Conservation (phyloP, 1,284 basidiomycete genomes). For the Lentinula novae-zelandiae region DNA sequence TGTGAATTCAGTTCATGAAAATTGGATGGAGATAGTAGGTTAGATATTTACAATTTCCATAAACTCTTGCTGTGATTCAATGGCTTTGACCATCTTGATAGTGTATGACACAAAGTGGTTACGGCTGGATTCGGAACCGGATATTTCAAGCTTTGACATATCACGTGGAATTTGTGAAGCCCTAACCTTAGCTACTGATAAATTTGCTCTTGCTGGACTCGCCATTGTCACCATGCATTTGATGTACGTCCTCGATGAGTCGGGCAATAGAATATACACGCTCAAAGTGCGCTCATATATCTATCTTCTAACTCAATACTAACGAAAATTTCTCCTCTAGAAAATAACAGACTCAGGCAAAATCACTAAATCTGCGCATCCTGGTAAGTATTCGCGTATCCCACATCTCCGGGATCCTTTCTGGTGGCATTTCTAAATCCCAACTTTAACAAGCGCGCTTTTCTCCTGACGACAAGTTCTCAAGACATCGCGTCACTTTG, state of each 20-base stretch:
- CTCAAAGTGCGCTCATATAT: constrained; percentile 63
- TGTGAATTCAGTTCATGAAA: not conserved
- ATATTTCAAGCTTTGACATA: not conserved
- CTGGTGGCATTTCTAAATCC: not conserved
- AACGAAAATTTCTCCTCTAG: constrained; percentile 34
- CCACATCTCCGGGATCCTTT: not conserved
- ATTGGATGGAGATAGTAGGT: not conserved
- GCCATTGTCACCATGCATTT: constrained; percentile 60
- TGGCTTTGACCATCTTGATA: constrained; percentile 18
- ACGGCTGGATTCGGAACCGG: not conserved
- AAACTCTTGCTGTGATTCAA: constrained; percentile 55
- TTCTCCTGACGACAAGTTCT: constrained; percentile 98
- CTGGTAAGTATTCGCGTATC: constrained; percentile 53
- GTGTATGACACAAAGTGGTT: not conserved
- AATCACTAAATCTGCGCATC: constrained; percentile 92
- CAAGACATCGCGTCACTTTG: constrained; percentile 90
- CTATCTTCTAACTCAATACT: constrained; percentile 10
- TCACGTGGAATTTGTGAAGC: not conserved
- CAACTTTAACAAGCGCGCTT: constrained; percentile 69
- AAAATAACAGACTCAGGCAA: constrained; percentile 80
- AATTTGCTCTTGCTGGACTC: no score
- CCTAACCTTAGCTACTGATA: not conserved
- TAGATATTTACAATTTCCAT: constrained; percentile 38
- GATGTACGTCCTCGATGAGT: constrained; percentile 85
- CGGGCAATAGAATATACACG: constrained; percentile 84